These are phyloP conservation scores for Malus domestica DNA, from an alignment of 306 rosid species.

Conservation along the genomic window DNA sequence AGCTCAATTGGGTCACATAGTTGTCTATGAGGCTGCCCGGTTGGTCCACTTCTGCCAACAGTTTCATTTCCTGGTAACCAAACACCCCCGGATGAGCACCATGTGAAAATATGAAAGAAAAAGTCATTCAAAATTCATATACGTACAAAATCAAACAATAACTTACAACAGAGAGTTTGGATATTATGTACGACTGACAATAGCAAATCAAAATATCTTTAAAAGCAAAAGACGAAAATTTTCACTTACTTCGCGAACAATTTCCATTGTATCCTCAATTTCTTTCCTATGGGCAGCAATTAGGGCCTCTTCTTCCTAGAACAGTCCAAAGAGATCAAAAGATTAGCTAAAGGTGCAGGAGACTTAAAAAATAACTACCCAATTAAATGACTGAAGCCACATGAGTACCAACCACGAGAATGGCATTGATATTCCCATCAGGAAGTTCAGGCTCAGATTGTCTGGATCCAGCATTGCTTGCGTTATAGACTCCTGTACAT, in stretches of 20 bases:
- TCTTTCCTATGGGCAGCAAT: conserved; percentile 95
- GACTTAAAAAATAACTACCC: conserved; percentile 1
- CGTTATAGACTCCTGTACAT: conserved; percentile 33
- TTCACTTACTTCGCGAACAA: conserved; percentile 89
- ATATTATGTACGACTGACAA: background rate
- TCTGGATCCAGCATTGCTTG: conserved; percentile 38
- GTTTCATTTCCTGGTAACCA: conserved; percentile 79
- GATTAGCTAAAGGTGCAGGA: conserved; percentile 13
- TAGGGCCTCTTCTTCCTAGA: conserved; percentile 92
- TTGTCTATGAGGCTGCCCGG: conserved; percentile 91
- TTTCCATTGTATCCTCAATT: conserved; percentile 98
- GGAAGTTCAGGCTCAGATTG: conserved; percentile 53
- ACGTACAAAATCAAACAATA: background rate
- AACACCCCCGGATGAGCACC: conserved; percentile 2
- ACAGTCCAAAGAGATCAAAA: conserved; percentile 12
- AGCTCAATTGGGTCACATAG: conserved; percentile 79
- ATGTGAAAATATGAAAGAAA: background rate
- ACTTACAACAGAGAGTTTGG: background rate
- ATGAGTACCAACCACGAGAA: conserved; percentile 68
- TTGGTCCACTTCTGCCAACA: conserved; percentile 91
- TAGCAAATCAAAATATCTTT: background rate
- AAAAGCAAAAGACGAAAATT: background rate
- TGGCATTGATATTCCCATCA: conserved; percentile 70
- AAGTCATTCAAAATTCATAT: background rate
- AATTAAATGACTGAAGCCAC: background rate